Conservation (phyloP, 139 green algal genomes). For the Chlorella sp. region DNA sequence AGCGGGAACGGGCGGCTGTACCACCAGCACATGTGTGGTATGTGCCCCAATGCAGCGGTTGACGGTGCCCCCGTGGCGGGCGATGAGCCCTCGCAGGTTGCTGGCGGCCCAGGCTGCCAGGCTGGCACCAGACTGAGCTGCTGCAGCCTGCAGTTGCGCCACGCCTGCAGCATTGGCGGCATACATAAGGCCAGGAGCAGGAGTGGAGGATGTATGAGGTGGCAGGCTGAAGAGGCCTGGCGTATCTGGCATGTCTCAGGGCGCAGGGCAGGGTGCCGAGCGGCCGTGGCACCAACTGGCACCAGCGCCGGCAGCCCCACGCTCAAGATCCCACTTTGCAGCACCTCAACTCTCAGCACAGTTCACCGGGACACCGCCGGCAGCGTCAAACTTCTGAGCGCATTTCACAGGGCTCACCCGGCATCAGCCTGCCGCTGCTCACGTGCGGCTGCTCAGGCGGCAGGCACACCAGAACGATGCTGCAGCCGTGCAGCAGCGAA, state of each 20-base stretch:
- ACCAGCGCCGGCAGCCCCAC: background rate
- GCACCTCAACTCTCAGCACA: too few relatives aligned
- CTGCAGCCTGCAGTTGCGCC: background rate
- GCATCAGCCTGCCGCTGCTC: background rate
- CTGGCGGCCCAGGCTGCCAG: background rate
- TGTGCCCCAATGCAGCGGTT: background rate
- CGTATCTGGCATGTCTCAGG: too few relatives aligned
- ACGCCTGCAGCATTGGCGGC: background rate
- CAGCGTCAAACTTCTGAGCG: background rate
- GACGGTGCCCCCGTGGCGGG: background rate
- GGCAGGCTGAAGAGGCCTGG: too few relatives aligned
- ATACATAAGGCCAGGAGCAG: background rate
- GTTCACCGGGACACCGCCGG: background rate
- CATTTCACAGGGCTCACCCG: background rate
- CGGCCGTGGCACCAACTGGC: background rate
- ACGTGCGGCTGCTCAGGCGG: background rate
- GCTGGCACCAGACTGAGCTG: background rate
- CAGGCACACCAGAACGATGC: background rate
- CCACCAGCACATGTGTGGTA: slow-evolving; percentile 1
- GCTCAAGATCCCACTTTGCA: too few relatives aligned
- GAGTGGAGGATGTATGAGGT: background rate
- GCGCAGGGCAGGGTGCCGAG: too few relatives aligned
- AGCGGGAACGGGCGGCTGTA: background rate
- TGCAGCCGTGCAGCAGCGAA: background rate
- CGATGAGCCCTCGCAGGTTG: background rate